Evolutionary conservation across 768 basidiomycete genomes (phyloP), one percentile per base, ranked within the genome.

Genomic region (Kwoniella pini): DNA sequence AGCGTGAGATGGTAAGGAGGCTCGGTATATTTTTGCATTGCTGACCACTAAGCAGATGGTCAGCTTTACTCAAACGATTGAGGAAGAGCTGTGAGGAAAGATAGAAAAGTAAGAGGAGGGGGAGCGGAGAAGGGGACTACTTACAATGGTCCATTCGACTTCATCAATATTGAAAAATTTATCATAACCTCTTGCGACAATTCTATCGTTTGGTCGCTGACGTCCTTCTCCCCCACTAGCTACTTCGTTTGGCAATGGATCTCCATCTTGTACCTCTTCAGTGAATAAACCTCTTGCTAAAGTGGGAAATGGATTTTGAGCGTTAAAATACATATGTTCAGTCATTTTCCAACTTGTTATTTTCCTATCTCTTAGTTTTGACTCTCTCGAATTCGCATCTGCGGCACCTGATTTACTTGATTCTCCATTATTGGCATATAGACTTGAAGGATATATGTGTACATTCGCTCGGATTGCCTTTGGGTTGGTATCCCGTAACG

Each of bases 121-220:
- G n/a, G n/a, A n/a, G 33, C 15, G 33, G 33, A 15, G 33, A 36
- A 36, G 15, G 7, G 7, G 15, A 36, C 7, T 15, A 81, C 89
- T 68, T 73, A 95, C 95, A 57, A 86, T 86, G 0, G 88, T 94
- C 92, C 94, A 98, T 2, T 88, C 90, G 4, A 97, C 91, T 77
- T 99, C 96, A 3, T 87, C 90, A 28, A 96, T 90, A 74, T 96
- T 97, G 82, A 97, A 98, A 79, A 99, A 98, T 81, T 99, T 99
- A 81, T 98, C 96, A 75, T 99, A 98, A 0, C 95, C 96, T 45
- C 96, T 81, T 0, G 84, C 88, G 1, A 96, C 86, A 57, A 99
- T 93, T 22, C 79, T 66, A 46, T 80, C 71, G 43, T 70, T 61
- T 1, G 66, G 68, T 26, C 63, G 52, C 7, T 43, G 58, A 22